Percentiles rank a stretch among this genome's conserved stretches.
phyloP scores from a whole-genome alignment of 345 rosid species.

The Sapria himalayana region DNA sequence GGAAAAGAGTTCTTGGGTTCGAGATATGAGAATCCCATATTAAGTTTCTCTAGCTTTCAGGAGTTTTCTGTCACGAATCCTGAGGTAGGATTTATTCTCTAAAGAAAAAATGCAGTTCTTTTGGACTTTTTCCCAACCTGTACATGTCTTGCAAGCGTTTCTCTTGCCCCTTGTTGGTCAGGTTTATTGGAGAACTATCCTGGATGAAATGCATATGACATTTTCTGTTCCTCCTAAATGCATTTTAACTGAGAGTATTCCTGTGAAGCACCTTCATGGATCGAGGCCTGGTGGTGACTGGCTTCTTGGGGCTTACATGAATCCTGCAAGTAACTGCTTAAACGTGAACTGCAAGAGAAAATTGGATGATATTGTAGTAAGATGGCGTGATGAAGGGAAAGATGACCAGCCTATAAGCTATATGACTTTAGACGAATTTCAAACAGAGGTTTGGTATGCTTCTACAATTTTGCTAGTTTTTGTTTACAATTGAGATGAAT shows the following conservation, averaged over 20 bases:
- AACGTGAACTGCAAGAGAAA: constrained; percentile 23
- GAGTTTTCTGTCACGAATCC: constrained; percentile 71
- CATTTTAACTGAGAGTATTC: constrained; percentile 23
- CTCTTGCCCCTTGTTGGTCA: constrained; percentile 10
- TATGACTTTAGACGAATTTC: constrained; percentile 61
- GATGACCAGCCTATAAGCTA: constrained; percentile 41
- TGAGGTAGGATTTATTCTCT: constrained; percentile 40
- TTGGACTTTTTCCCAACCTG: no score
- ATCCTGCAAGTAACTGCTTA: constrained; percentile 65
- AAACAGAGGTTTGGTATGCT: constrained; percentile 68
- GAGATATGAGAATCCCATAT: constrained; percentile 45
- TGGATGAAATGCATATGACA: constrained; percentile 39
- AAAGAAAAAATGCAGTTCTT: no score
- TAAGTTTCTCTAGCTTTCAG: constrained; percentile 70
- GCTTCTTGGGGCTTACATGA: constrained; percentile 77
- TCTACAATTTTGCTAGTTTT: constrained; percentile 5
- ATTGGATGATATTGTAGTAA: constrained; percentile 36
- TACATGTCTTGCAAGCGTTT: no score
- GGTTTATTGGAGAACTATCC: constrained; percentile 69
- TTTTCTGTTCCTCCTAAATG: constrained; percentile 50
- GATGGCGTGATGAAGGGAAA: constrained; percentile 77
- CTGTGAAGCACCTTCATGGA: constrained; percentile 11
- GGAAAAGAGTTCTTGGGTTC: constrained; percentile 61
- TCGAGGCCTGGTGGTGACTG: constrained; percentile 60
- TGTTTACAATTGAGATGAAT: no score